Base-by-base conservation (phyloP, 768 basidiomycete species). In the Boletus rubroflammeus region DNA sequence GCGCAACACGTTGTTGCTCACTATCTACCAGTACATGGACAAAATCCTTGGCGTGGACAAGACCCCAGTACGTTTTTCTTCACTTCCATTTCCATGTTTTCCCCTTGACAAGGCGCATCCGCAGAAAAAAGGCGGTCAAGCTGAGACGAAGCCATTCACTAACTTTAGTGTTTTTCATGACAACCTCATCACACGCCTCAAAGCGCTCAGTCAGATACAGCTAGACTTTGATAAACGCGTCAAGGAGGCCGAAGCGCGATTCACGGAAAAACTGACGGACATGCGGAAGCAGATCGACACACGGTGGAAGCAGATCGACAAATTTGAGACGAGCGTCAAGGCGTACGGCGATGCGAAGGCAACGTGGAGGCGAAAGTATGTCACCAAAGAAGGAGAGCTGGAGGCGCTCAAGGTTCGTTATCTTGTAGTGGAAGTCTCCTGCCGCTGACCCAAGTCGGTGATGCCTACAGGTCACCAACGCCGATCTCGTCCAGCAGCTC, bases 81-180 rank as follows among this genome's bases (percentile, higher is more conserved):
- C n/a, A 25, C 5, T 53, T 21, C n/a, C 5, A 14, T 36, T 6
- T 19, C 23, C 47, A 5, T 14, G 7, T 29, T 13, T 48, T 6
- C 11, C 28, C 3, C 14, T 38, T 56, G 29, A 56, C 39, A 26
- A 23, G 5, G 15, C 15, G 2, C 6, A 8, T 43, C 25, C 55
- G 36, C 63, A 89, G 89, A 90, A 90, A 72, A 90, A 86, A 64
- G 77, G 81, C 1, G 78, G 81, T 1, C 81, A 87, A 57, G 85
- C 84, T 0, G 90, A 93, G 68, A 91, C 92, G 0, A 94, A 93
- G 64, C 93, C 93, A 0, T 93, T 92, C 72, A 92, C 93, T 21
- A 96, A 96, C 72, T 97, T 98, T 64, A 76, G 81, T 59, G 86
- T 93, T 51, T 97, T 99, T 78, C 91, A 96, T 62, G 94, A 97